Evolutionary conservation across 257 asterid species (phyloP).

Genomic region (Solanum bulbocastanum): DNA sequence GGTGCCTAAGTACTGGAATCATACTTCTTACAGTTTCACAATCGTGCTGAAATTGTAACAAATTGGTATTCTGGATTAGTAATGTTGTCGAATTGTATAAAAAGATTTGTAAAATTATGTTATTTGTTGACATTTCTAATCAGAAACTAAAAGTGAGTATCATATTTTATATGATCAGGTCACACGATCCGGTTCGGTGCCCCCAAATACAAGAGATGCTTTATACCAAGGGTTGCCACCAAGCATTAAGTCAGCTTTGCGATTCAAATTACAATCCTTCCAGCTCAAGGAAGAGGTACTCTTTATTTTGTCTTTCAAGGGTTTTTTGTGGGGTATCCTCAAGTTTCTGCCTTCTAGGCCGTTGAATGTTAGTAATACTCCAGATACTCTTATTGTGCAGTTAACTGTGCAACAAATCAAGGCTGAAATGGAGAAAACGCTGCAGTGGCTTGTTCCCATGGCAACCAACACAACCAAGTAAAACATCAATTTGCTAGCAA

Average conservation of each 20-base stretch:
- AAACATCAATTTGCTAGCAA: background rate
- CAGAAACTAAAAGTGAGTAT: background rate
- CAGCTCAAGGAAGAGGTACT: conserved; percentile 72
- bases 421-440: conserved; percentile 91
- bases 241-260: conserved; percentile 55
- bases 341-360: background rate
- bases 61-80: background rate
- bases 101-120: background rate
- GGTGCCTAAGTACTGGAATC: background rate
- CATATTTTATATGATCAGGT: conserved; percentile 41
- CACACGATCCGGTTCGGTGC: conserved; percentile 76
- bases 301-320: background rate
- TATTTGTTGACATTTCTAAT: background rate
- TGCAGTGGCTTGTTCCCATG: conserved; percentile 91
- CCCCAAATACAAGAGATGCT: conserved; percentile 78
- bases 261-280: conserved; percentile 59
- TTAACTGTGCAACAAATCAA: conserved; percentile 54
- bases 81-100: background rate
- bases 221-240: conserved; percentile 88
- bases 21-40: background rate
- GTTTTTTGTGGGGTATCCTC: too few species aligned
- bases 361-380: background rate
- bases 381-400: conserved; percentile 25
- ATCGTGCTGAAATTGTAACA: background rate
- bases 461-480: conserved; percentile 97